phyloP scores from a whole-genome alignment of 163 green algal species.

The Scenedesmus sp. region DNA sequence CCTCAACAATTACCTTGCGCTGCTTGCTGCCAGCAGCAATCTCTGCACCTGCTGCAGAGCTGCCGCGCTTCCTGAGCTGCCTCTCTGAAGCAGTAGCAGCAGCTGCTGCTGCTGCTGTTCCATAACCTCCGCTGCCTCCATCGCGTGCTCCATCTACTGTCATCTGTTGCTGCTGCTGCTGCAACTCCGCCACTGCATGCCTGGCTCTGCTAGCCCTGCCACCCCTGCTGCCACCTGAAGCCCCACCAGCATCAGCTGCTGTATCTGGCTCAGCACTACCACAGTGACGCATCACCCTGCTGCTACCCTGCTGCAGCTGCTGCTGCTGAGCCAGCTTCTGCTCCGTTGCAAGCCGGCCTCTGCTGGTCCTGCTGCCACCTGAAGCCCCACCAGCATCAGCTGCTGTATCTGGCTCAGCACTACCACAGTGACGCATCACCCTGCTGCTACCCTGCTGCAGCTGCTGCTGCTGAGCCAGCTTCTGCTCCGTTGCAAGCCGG shows the following conservation, averaged over 20 bases:
- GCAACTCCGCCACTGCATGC: background rate
- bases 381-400: background rate
- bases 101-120: background rate
- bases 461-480: background rate
- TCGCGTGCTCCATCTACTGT: background rate
- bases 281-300: background rate
- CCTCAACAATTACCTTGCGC: background rate
- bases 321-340: background rate
- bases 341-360: background rate
- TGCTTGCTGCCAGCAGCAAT: background rate
- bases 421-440: background rate
- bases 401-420: background rate
- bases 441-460: background rate
- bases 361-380: background rate
- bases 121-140: background rate
- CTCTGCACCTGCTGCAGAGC: background rate
- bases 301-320: background rate
- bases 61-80: background rate
- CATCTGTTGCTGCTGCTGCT: background rate
- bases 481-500: background rate
- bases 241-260: background rate
- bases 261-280: no score
- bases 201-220: background rate
- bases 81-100: background rate
- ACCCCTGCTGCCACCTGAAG: background rate